Percentiles rank a stretch among this genome's conserved stretches.
Evolutionary conservation across 306 rosid genomes (phyloP).

Genomic region (Fragaria iinumae): DNA sequence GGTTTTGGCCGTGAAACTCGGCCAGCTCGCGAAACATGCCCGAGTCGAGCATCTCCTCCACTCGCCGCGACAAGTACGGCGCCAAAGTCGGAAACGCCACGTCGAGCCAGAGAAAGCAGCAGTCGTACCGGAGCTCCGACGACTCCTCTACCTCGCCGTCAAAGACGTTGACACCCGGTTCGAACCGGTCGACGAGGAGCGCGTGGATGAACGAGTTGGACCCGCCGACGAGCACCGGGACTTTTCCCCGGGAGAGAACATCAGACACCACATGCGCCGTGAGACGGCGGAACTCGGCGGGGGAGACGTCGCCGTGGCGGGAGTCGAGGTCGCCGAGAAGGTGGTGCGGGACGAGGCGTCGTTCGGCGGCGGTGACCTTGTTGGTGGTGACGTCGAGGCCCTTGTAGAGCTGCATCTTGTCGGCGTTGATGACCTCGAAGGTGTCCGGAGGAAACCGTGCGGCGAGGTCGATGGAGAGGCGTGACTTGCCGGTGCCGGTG

Average conservation of each 20-base stretch:
- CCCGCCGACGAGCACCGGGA: slow-evolving; percentile 78
- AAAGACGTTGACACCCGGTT: slow-evolving; percentile 43
- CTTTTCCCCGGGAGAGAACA: slow-evolving; percentile 34
- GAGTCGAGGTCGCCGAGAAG: slow-evolving; percentile 72
- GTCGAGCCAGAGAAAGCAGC: slow-evolving; percentile 87
- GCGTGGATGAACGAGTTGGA: slow-evolving; percentile 88
- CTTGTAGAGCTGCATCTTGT: slow-evolving; percentile 78
- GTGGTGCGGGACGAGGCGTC: slow-evolving; percentile 62
- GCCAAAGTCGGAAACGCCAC: slow-evolving; percentile 49
- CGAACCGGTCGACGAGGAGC: slow-evolving; percentile 44
- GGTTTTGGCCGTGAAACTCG: slow-evolving; percentile 39
- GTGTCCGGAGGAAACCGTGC: slow-evolving; percentile 47
- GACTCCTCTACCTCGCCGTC: slow-evolving; percentile 21
- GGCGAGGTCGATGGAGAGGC: slow-evolving; percentile 79
- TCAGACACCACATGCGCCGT: slow-evolving; percentile 39
- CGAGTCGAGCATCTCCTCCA: slow-evolving; percentile 77
- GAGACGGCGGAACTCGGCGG: slow-evolving; percentile 52
- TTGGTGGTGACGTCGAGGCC: slow-evolving; percentile 88
- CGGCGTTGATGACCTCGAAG: slow-evolving; percentile 73
- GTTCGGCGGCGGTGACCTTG: slow-evolving; percentile 61
- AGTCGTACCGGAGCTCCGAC: slow-evolving; percentile 58
- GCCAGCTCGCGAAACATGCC: slow-evolving; percentile 86
- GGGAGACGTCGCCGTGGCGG: slow-evolving; percentile 40
- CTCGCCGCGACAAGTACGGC: slow-evolving; percentile 53
- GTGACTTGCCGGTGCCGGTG: slow-evolving; percentile 81